Evolutionary conservation across 2,329 filamentous ascomycete species (phyloP).

Genomic region (Curvularia sp.): DNA sequence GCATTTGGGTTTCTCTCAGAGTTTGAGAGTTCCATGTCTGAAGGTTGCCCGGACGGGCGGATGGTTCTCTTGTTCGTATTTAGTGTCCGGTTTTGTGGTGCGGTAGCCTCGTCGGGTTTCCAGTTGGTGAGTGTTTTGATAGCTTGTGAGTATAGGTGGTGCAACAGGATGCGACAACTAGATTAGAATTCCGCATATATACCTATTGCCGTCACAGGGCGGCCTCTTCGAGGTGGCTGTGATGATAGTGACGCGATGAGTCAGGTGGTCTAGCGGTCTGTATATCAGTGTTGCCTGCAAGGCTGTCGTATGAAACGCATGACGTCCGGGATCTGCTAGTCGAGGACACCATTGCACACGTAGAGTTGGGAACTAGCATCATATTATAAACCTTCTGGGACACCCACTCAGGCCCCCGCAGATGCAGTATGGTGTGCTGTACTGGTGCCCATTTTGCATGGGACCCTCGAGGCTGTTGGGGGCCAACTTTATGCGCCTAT

Average conservation of each 20-base stretch:
- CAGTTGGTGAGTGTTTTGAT: slow-evolving; percentile 3
- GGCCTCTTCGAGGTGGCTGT: slow-evolving; percentile 12
- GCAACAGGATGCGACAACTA: neutral
- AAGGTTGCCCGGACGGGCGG: slow-evolving; percentile 1
- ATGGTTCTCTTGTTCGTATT: neutral
- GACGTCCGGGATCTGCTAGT: neutral
- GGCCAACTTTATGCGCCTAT: slow-evolving; percentile 21
- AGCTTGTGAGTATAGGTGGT: slow-evolving; percentile 4
- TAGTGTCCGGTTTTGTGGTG: neutral
- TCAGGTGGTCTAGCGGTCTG: slow-evolving; percentile 12
- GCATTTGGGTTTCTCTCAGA: slow-evolving; percentile 43
- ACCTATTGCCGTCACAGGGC: slow-evolving; percentile 3
- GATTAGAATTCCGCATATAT: slow-evolving; percentile 6
- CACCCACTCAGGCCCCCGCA: slow-evolving; percentile 6
- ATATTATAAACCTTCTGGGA: slow-evolving; percentile 18
- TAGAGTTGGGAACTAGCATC: slow-evolving; percentile 1
- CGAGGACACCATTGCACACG: neutral
- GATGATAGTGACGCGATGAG: neutral
- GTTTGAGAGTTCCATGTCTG: slow-evolving; percentile 36
- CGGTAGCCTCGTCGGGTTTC: neutral
- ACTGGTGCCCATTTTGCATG: slow-evolving; percentile 19
- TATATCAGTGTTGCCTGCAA: slow-evolving; percentile 22
- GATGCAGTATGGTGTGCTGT: slow-evolving; percentile 18
- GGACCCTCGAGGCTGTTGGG: slow-evolving; percentile 12
- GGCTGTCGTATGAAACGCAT: slow-evolving; percentile 23